These are phyloP conservation scores for Zymoseptoria tritici DNA, from an alignment of 2,329 filamentous ascomycete genomes.

Conservation along the genomic window DNA sequence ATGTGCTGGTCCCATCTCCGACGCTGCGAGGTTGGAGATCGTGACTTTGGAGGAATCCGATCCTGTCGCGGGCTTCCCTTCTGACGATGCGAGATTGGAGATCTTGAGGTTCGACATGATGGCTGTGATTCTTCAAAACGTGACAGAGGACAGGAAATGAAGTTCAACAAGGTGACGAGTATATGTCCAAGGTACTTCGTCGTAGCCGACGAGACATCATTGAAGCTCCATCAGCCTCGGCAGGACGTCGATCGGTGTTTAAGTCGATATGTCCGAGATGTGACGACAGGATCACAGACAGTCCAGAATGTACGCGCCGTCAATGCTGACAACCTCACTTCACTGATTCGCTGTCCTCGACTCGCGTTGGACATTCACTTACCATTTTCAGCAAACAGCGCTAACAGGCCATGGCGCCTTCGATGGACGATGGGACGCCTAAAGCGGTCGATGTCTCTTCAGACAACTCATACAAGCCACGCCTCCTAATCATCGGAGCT, in stretches of 20 bases:
- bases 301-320: neutral
- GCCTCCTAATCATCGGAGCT: slow-evolving; percentile 73
- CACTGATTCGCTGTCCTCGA: neutral
- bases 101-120: neutral
- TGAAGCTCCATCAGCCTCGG: neutral
- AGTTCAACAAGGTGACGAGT: neutral
- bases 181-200: neutral
- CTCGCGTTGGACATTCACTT: neutral
- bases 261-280: neutral
- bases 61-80: neutral
- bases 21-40: neutral
- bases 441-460: neutral
- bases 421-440: slow-evolving; percentile 9
- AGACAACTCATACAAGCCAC: slow-evolving; percentile 24
- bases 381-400: neutral
- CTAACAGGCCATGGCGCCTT: slow-evolving; percentile 12
- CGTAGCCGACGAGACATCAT: neutral
- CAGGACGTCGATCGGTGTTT: neutral
- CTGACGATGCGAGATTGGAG: neutral
- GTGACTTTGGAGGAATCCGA: neutral
- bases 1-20: neutral
- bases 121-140: neutral
- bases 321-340: neutral
- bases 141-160: neutral
- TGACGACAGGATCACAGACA: neutral